These are phyloP conservation scores for Wallacemonas collosoma DNA, from an alignment of 208 protist species.

Conservation along the genomic window DNA sequence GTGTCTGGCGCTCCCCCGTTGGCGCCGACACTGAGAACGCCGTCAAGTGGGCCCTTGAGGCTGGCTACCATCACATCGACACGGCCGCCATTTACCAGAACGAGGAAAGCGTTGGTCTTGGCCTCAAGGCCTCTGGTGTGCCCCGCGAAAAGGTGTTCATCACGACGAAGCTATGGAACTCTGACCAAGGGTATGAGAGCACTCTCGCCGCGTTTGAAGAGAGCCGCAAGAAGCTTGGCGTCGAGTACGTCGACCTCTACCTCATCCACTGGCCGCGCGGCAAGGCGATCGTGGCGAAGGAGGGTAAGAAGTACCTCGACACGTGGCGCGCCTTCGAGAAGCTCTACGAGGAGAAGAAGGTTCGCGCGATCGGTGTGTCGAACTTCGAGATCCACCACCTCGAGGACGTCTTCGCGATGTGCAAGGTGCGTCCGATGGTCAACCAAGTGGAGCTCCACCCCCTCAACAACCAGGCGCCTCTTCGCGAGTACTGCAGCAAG, in stretches of 20 bases:
- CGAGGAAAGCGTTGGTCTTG: constrained; percentile 60
- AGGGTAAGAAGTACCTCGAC: constrained; percentile 35
- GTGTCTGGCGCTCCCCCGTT: constrained; percentile 5
- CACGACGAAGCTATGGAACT: constrained; percentile 89
- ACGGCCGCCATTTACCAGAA: constrained; percentile 84
- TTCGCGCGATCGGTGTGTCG: constrained; percentile 87
- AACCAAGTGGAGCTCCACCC: constrained; percentile 94
- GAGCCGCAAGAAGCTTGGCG: constrained; percentile 73
- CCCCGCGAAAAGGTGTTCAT: constrained; percentile 89
- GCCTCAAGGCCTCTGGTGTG: constrained; percentile 47
- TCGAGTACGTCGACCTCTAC: constrained; percentile 96
- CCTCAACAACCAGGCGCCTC: constrained; percentile 41
- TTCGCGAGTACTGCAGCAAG: constrained; percentile 66
- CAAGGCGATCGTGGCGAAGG: constrained; percentile 13
- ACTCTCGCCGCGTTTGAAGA: constrained; percentile 61
- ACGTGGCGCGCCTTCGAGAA: constrained; percentile 75
- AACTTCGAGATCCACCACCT: constrained; percentile 80
- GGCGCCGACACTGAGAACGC: constrained; percentile 38
- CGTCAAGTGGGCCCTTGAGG: constrained; percentile 53
- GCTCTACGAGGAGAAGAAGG: constrained; percentile 60
- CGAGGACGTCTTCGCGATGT: constrained; percentile 57
- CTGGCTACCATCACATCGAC: constrained; percentile 90
- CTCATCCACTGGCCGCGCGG: constrained; percentile 95
- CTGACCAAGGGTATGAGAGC: constrained; percentile 61
- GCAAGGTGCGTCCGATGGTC: constrained; percentile 75